phyloP scores from a whole-genome alignment of 2,329 filamentous ascomycete genomes.

The Lomentospora prolificans region DNA sequence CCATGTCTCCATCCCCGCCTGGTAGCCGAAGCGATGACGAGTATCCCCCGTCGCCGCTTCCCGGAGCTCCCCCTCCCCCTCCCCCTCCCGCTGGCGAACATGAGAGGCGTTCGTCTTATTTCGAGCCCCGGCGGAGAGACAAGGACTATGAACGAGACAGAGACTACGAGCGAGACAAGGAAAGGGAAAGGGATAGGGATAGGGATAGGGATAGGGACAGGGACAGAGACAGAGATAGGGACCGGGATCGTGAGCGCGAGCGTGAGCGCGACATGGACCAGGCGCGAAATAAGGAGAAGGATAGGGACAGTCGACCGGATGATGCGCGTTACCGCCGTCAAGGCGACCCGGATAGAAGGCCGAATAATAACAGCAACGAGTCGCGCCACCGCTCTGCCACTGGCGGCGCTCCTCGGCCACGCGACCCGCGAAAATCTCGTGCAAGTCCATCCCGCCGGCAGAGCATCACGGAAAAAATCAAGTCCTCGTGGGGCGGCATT shows the following conservation, averaged over 20 bases:
- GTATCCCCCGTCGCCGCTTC: slow-evolving; percentile 5
- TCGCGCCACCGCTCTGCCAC: not conserved
- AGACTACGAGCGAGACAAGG: slow-evolving; percentile 9
- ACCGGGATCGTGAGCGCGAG: slow-evolving; percentile 8
- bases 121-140: slow-evolving; percentile 3
- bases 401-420: slow-evolving; percentile 10
- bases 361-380: not conserved
- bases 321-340: slow-evolving; percentile 8
- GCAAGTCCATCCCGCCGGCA: slow-evolving; percentile 24
- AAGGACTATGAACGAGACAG: slow-evolving; percentile 8
- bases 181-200: slow-evolving; percentile 11
- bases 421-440: not conserved
- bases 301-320: slow-evolving; percentile 6
- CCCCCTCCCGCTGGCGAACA: slow-evolving; percentile 1
- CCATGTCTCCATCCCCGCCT: slow-evolving; percentile 1
- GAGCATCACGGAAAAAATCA: slow-evolving; percentile 25
- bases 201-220: slow-evolving; percentile 8
- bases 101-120: slow-evolving; percentile 5
- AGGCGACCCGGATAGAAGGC: slow-evolving; percentile 3
- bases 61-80: slow-evolving; percentile 3
- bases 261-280: slow-evolving; percentile 12
- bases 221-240: slow-evolving; percentile 8
- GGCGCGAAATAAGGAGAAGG: slow-evolving; percentile 14
- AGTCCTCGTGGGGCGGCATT: slow-evolving; percentile 7
- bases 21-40: slow-evolving; percentile 1